phyloP scores from a whole-genome alignment of 1,284 basidiomycete genomes.

The Blastosporella zonata region DNA sequence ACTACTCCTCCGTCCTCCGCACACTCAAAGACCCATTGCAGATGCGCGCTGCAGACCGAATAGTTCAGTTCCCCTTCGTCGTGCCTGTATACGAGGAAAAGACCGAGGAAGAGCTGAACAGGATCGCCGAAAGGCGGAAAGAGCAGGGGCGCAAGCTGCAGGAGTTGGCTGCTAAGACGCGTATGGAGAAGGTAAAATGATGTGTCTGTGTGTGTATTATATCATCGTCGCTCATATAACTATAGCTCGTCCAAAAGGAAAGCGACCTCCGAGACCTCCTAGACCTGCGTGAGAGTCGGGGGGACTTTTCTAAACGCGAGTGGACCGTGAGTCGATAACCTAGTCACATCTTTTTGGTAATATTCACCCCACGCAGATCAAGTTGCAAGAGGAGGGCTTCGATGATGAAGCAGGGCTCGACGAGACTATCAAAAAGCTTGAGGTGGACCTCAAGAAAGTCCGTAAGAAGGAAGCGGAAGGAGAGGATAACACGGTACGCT shows the following conservation, averaged over 20 bases:
- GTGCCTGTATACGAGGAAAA: constrained; percentile 77
- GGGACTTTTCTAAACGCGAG: constrained; percentile 71
- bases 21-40: constrained; percentile 60
- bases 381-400: constrained; percentile 72
- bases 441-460: constrained; percentile 62
- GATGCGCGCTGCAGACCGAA: constrained; percentile 65
- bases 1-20: constrained; percentile 73
- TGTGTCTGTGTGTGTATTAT: not conserved
- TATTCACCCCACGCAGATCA: constrained; percentile 37
- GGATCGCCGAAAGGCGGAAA: constrained; percentile 74
- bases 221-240: not conserved
- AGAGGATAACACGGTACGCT: constrained; percentile 50
- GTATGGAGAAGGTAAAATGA: constrained; percentile 78
- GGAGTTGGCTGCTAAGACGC: constrained; percentile 87
- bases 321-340: constrained; percentile 52
- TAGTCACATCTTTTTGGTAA: not conserved
- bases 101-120: constrained; percentile 85
- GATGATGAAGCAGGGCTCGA: constrained; percentile 67
- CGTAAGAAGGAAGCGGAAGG: constrained; percentile 72
- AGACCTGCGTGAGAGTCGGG: constrained; percentile 63
- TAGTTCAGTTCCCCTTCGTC: constrained; percentile 85
- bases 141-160: constrained; percentile 88
- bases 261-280: constrained; percentile 76
- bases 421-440: constrained; percentile 75
- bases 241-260: constrained; percentile 76